Base-by-base conservation (phyloP, 352 stramenopile genomes). In the Globisporangium apiculatum region DNA sequence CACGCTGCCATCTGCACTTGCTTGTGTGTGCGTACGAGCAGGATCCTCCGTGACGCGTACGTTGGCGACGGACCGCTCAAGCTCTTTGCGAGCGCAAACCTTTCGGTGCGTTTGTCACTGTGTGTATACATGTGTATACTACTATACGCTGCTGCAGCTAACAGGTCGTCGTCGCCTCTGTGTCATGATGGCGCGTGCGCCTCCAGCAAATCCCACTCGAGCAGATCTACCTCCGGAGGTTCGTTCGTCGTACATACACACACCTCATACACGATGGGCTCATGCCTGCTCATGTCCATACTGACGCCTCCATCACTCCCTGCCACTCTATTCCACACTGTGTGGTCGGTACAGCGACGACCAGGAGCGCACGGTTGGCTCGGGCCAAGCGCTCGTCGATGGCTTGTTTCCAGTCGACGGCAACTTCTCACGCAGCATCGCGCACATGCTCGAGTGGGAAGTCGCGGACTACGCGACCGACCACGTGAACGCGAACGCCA, bases 341-440 rank as follows among this genome's bases (percentile, higher is more conserved):
- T 9, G 12, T 11, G 24, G 1, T 31, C 9, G 35, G 12, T 12
- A 1, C 18, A 92, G 82, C 60, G 84, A 94, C 51, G 84, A 94
- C 60, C 71, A 94, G 65, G 84, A 94, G 60, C 76, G 84, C 10
- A 94, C 84, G 11, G 60, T 94, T 5, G 84, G 84, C 5, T 94
- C 84, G n/a, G 84, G 84, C 11, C 84, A 94, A 62, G 78, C 80
- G 4, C 61, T 95, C 35, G 68, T 95, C 17, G 82, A 95, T 46
- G 80, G 79, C 2, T 45, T 95, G 15, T 95, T 95, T 58, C 83
- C 85, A 38, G 70, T 71, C 15, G 76, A 92, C 18, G 67, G 60
- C 8, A 68, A 64, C 14, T 64, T 74, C 47, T 79, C 73, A 11
- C 60, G 64, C 17, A 67, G 74, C 46, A 66, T 91, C 50, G 71